Conservation (phyloP, 257 asterid species). For the Penstemon eatonii region DNA sequence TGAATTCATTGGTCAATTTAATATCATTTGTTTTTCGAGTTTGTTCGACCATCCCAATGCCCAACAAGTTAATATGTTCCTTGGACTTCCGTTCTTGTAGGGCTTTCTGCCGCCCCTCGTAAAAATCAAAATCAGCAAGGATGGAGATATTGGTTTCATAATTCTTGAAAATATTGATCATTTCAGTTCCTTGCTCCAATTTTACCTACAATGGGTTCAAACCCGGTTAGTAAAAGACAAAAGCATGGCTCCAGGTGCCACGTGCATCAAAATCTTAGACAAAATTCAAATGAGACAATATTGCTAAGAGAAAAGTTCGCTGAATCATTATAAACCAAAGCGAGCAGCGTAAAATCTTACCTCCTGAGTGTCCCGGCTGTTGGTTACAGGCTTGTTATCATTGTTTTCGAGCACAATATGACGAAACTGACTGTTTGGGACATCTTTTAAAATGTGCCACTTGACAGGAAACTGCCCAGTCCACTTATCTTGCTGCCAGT, state of each 20-base stretch:
- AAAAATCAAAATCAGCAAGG: slow-evolving; percentile 27
- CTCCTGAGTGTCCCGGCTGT: slow-evolving; percentile 57
- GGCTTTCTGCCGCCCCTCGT: slow-evolving; percentile 27
- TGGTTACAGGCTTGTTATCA: slow-evolving; percentile 48
- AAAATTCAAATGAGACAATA: not conserved
- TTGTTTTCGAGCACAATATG: slow-evolving; percentile 47
- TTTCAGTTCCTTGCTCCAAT: slow-evolving; percentile 28
- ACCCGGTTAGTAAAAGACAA: not conserved
- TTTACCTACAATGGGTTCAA: slow-evolving; percentile 18
- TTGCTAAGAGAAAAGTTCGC: not conserved
- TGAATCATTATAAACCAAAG: not conserved
- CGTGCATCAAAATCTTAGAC: not conserved
- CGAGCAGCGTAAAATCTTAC: slow-evolving; percentile 18
- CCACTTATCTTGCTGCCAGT: slow-evolving; percentile 60
- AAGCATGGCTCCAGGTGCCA: not conserved
- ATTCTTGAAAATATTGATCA: slow-evolving; percentile 29
- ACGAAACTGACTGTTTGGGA: slow-evolving; percentile 44
- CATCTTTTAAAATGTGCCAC: slow-evolving; percentile 55
- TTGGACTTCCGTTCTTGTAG: slow-evolving; percentile 20
- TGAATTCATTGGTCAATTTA: slow-evolving; percentile 9
- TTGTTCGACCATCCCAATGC: slow-evolving; percentile 19
- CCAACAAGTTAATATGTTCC: slow-evolving; percentile 14
- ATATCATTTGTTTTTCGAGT: slow-evolving; percentile 14
- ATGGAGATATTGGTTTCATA: slow-evolving; percentile 25
- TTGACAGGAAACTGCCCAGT: slow-evolving; percentile 48